Percentiles rank a stretch among this genome's conserved stretches.
Conservation (phyloP, 306 rosid species). For the Cucumis melo region DNA sequence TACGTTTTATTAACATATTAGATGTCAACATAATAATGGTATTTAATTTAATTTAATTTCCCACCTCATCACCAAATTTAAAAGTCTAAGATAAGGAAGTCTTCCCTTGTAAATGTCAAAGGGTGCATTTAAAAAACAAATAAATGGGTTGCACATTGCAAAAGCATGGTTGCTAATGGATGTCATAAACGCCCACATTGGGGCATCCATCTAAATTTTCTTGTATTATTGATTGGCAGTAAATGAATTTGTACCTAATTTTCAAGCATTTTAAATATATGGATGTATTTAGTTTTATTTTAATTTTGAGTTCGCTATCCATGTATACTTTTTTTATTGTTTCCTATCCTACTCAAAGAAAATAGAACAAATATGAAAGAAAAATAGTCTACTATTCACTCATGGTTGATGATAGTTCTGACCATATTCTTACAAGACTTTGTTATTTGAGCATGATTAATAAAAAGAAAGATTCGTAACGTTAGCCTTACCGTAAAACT, state of each 20-base stretch:
- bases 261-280: background rate
- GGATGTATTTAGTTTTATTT: background rate
- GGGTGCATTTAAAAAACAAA: background rate
- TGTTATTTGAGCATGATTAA: too few relatives aligned
- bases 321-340: too few relatives aligned
- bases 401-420: too few relatives aligned
- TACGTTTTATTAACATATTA: background rate
- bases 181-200: background rate
- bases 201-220: background rate
- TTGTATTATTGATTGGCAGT: background rate
- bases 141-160: background rate
- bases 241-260: background rate
- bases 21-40: background rate
- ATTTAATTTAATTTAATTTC: background rate
- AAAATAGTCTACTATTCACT: too few relatives aligned
- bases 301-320: background rate
- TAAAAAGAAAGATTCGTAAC: too few relatives aligned
- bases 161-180: background rate
- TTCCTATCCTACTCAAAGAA: too few relatives aligned
- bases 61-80: background rate
- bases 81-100: background rate
- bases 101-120: background rate
- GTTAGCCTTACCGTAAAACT: too few relatives aligned
- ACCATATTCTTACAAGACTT: too few relatives aligned
- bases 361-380: too few relatives aligned